Conservation (phyloP, 345 rosid genomes). For the thale cress (Arabidopsis thaliana) region TAIR10.1 NC_003071.7:7812001-7812500, state of each 20-base stretch:
- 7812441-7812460: background rate
- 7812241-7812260: background rate
- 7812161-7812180: background rate
- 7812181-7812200: background rate
- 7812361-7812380: background rate
- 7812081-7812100: conserved; percentile 26
- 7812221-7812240: background rate
- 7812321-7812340: background rate
- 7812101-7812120: conserved; percentile 10
- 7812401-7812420: background rate
- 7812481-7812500: background rate
- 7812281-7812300: background rate
- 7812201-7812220: background rate
- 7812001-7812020: conserved; percentile 29
- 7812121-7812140: conserved; percentile 12
- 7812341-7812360: background rate
- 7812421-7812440: background rate
- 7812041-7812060: background rate
- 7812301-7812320: background rate
- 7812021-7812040: conserved; percentile 26
- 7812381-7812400: background rate
- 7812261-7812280: no score
- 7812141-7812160: conserved; percentile 27
- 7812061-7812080: conserved; percentile 11
- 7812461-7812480: background rate